Evolutionary conservation across 1,284 basidiomycete genomes (phyloP).

Genomic region (Neolentinus lepideus): DNA sequence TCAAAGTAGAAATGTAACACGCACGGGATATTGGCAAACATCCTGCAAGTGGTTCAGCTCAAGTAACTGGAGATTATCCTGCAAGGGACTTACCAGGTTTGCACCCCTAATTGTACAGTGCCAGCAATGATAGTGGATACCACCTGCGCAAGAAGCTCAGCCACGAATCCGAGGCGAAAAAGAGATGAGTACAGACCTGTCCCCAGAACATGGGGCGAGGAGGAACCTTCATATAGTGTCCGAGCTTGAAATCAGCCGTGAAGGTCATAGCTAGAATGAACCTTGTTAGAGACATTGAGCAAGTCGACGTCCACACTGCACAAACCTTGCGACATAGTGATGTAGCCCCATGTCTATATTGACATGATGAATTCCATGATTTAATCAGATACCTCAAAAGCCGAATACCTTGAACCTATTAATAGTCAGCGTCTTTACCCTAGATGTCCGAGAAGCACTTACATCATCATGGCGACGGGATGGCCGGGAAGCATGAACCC

Average conservation of each 20-base stretch:
- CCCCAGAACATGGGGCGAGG: conserved; percentile 49
- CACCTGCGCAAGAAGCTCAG: conserved; percentile 36
- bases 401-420: conserved; percentile 23
- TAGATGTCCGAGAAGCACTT: conserved; percentile 6
- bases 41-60: conserved; percentile 22
- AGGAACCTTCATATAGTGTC: conserved; percentile 68
- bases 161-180: conserved; percentile 9
- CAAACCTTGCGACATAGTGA: conserved; percentile 33
- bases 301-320: conserved; percentile 6
- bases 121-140: conserved; percentile 57
- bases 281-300: no score
- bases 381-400: neutral
- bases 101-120: conserved; percentile 56
- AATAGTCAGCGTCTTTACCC: neutral
- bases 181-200: conserved; percentile 22
- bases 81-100: conserved; percentile 36
- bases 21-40: conserved; percentile 51
- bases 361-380: neutral
- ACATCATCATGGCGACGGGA: conserved; percentile 43
- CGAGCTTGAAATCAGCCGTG: conserved; percentile 63
- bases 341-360: conserved; percentile 39
- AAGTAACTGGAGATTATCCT: neutral
- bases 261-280: conserved; percentile 28
- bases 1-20: neutral
- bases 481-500: conserved; percentile 40